A percentile compares a stretch with the other conserved stretches of the same genome.
These are phyloP conservation scores for Hebeloma cylindrosporum DNA, from an alignment of 768 basidiomycete species.

Conservation along the genomic window DNA sequence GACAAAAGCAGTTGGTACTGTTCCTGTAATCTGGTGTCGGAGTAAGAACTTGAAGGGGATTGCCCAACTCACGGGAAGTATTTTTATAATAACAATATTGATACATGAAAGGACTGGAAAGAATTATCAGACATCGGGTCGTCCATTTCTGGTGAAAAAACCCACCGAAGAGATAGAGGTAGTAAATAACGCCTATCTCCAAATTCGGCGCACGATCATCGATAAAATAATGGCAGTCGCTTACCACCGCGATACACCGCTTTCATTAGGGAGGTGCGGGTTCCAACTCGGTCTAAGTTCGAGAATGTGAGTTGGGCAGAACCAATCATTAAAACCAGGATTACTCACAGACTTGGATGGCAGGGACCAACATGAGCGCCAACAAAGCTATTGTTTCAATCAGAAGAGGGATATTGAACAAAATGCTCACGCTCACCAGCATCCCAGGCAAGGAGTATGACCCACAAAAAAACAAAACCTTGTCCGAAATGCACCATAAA, in stretches of 20 bases:
- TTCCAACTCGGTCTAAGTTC: constrained; percentile 7
- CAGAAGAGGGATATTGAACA: not conserved
- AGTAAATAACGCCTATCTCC: constrained; percentile 9
- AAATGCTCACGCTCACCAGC: constrained; percentile 2
- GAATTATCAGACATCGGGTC: not conserved
- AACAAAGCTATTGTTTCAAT: constrained; percentile 4
- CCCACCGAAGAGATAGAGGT: constrained; percentile 15
- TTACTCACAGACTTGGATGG: constrained; percentile 7
- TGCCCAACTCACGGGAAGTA: constrained; percentile 11
- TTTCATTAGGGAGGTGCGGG: constrained; percentile 4
- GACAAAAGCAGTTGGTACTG: too few relatives aligned
- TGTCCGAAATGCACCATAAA: not conserved
- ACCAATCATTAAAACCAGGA: not conserved
- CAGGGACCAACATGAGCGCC: constrained; percentile 13
- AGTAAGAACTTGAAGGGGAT: too few relatives aligned
- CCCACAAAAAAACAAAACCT: constrained; percentile 6
- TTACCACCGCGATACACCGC: constrained; percentile 16
- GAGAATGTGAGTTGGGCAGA: not conserved
- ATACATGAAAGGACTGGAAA: constrained; percentile 9
- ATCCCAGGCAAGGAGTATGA: constrained; percentile 12
- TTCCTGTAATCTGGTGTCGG: too few relatives aligned
- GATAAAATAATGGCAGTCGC: not conserved
- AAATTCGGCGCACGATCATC: not conserved
- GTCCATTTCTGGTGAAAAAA: not conserved
- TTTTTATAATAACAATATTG: constrained; percentile 9